Conservation (phyloP, 306 rosid species). For the Sphenostylis stenocarpa region DNA sequence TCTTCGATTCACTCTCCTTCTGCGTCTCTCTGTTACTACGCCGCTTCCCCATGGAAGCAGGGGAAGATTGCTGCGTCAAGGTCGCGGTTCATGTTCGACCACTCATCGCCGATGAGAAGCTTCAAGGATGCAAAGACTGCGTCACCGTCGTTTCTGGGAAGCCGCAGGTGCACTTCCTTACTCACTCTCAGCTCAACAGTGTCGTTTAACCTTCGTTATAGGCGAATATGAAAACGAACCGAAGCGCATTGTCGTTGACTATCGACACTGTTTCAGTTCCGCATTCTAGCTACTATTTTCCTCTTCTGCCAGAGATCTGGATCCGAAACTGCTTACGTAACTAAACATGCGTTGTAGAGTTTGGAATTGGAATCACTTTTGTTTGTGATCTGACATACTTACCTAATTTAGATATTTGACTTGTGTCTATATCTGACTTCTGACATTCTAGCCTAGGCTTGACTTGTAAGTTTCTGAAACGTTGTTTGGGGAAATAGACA, state of each 20-base stretch:
- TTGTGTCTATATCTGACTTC: conserved; percentile 18
- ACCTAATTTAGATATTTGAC: conserved; percentile 32
- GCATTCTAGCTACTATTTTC: conserved; percentile 23
- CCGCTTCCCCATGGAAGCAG: conserved; percentile 74
- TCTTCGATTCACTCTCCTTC: background rate
- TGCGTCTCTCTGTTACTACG: background rate
- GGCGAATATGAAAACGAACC: conserved; percentile 4
- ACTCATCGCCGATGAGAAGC: conserved; percentile 90
- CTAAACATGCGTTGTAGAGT: conserved; percentile 1
- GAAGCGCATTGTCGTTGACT: conserved; percentile 32
- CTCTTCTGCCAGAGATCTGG: conserved; percentile 46
- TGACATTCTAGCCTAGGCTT: conserved; percentile 12
- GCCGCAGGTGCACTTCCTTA: conserved; percentile 80
- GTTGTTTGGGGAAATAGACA: conserved; percentile 22
- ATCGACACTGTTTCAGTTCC: background rate
- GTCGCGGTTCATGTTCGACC: conserved; percentile 98
- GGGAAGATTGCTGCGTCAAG: conserved; percentile 91
- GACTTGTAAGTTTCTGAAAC: conserved; percentile 27
- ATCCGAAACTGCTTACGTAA: conserved; percentile 36
- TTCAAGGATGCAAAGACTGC: conserved; percentile 97
- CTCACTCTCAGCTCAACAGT: conserved; percentile 26
- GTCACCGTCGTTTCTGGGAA: conserved; percentile 85
- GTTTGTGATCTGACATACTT: conserved; percentile 40
- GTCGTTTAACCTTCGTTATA: background rate
- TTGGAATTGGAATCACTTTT: conserved; percentile 27